Conservation (phyloP, 805 yeast species). For the Metschnikowia proteae region DNA sequence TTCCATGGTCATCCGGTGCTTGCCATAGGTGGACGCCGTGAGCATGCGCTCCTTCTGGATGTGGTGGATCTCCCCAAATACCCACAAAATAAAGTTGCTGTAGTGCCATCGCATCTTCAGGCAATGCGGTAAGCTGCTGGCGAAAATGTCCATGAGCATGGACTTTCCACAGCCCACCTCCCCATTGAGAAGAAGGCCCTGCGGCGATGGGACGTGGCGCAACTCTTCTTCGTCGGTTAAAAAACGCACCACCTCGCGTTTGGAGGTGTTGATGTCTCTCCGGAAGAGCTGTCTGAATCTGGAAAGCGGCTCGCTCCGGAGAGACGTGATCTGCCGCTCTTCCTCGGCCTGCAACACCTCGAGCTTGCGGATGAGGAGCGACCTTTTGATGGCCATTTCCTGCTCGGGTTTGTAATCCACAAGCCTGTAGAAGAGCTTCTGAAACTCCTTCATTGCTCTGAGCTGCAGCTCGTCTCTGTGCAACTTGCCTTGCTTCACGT, state of each 20-base stretch:
- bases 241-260: constrained; percentile 42
- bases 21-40: constrained; percentile 25
- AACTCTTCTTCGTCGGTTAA: constrained; percentile 62
- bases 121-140: constrained; percentile 56
- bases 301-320: constrained; percentile 10
- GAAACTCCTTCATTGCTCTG: constrained; percentile 61
- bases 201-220: constrained; percentile 52
- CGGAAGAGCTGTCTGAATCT: constrained; percentile 20
- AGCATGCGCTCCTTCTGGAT: constrained; percentile 44
- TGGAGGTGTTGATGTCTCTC: constrained; percentile 26
- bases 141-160: constrained; percentile 70
- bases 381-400: constrained; percentile 42
- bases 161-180: constrained; percentile 76
- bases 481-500: constrained; percentile 49
- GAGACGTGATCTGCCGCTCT: constrained; percentile 16
- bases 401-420: constrained; percentile 57
- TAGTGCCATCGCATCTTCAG: constrained; percentile 71
- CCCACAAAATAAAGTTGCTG: constrained; percentile 65
- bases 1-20: constrained; percentile 32
- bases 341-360: constrained; percentile 32
- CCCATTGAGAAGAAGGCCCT: constrained; percentile 60
- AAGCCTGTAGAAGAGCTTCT: constrained; percentile 53
- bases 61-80: constrained; percentile 56
- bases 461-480: constrained; percentile 55
- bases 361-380: constrained; percentile 32